Conservation (phyloP, 164 flowering plant species). For the Akebia trifoliata region DNA sequence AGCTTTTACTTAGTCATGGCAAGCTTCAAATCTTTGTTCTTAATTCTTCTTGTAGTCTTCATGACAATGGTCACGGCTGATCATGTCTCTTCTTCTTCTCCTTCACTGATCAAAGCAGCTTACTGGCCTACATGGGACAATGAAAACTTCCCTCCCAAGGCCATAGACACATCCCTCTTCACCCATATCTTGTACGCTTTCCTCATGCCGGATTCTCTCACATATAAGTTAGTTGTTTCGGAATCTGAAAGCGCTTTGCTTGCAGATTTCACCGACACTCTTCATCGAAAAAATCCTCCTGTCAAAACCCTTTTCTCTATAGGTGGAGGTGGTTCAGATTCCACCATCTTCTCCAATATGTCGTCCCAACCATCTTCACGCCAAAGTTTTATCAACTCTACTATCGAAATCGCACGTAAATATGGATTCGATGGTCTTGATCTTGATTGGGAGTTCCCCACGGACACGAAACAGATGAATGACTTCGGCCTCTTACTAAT, state of each 20-base stretch:
- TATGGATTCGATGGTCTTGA: slow-evolving; percentile 48
- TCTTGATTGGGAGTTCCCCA: slow-evolving; percentile 37
- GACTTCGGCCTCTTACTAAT: slow-evolving; percentile 14
- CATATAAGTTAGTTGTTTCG: slow-evolving; percentile 27
- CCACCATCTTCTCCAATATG: slow-evolving; percentile 27
- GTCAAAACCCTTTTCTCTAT: slow-evolving; percentile 42
- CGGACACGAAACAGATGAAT: slow-evolving; percentile 28
- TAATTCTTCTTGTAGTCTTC: no score
- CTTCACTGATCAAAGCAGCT: slow-evolving; percentile 24
- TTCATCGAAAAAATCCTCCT: slow-evolving; percentile 27
- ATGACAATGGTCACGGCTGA: no score
- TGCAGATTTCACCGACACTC: slow-evolving; percentile 35
- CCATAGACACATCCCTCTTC: slow-evolving; percentile 38
- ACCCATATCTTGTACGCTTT: slow-evolving; percentile 51
- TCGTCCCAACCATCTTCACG: slow-evolving; percentile 25
- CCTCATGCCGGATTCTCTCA: slow-evolving; percentile 28
- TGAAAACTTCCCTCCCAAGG: slow-evolving; percentile 28
- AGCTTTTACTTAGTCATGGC: no score
- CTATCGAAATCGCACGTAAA: slow-evolving; percentile 34
- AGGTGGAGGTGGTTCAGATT: slow-evolving; percentile 34
- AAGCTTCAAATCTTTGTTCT: no score
- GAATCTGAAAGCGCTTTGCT: slow-evolving; percentile 12
- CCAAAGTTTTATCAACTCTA: slow-evolving; percentile 32
- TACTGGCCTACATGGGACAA: slow-evolving; percentile 40
- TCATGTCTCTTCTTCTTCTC: no score